Evolutionary conservation across 257 asterid genomes (phyloP).

Genomic region (Solanum phureja): DNA sequence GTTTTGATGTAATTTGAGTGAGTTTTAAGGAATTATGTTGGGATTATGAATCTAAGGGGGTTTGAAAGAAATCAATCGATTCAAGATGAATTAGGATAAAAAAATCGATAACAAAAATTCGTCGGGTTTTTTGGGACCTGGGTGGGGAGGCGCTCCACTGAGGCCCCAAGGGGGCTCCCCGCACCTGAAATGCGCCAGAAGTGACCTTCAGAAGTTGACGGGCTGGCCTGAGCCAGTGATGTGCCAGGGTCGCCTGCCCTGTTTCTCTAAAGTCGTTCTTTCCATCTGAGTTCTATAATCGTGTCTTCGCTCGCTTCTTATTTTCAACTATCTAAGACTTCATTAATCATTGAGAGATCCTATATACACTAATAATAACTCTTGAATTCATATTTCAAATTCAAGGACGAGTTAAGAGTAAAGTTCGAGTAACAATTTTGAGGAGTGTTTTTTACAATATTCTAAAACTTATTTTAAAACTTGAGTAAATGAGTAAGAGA

Average conservation of each 20-base stretch:
- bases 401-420: neutral
- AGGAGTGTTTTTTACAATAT: neutral
- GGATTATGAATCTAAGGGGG: neutral
- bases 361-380: neutral
- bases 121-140: neutral
- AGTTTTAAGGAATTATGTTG: no score
- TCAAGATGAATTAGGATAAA: no score
- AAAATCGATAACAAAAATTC: no score
- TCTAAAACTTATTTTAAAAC: no score
- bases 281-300: no score
- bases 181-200: neutral
- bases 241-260: no score
- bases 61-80: neutral
- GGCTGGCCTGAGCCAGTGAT: neutral
- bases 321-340: neutral
- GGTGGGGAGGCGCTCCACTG: neutral
- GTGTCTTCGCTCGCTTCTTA: neutral
- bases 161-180: neutral
- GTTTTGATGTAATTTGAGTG: neutral
- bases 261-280: no score
- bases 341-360: neutral
- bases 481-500: neutral
- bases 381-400: no score
- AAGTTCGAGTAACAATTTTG: no score
- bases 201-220: neutral